A percentile compares a stretch with the other conserved stretches of the same genome.
Evolutionary conservation across 352 stramenopile genomes (phyloP).

Genomic region (Pythium sukuiense): DNA sequence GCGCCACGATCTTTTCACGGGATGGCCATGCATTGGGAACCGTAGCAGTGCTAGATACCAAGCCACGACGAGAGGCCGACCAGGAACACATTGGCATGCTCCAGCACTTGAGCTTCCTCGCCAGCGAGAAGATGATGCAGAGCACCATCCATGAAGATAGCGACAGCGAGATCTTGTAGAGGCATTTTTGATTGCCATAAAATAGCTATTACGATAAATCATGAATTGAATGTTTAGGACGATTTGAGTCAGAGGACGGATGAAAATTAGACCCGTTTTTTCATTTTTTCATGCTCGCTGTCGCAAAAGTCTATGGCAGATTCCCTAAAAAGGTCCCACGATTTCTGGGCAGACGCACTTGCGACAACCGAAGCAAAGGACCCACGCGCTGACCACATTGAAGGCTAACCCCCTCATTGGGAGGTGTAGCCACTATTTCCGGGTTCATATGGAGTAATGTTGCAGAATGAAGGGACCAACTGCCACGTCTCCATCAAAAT

Average conservation of each 20-base stretch:
- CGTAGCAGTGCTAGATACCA: slow-evolving; percentile 84
- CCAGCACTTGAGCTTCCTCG: slow-evolving; percentile 84
- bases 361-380: background rate
- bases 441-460: background rate
- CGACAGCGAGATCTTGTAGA: slow-evolving; percentile 75
- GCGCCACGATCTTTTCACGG: slow-evolving; percentile 78
- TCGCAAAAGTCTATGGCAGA: background rate
- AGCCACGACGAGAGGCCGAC: slow-evolving; percentile 71
- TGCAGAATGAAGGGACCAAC: slow-evolving; percentile 2
- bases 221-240: slow-evolving; percentile 15
- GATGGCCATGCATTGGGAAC: slow-evolving; percentile 80
- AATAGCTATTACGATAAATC: slow-evolving; percentile 19
- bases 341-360: background rate
- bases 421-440: background rate
- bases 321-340: background rate
- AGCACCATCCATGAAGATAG: slow-evolving; percentile 77
- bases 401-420: background rate
- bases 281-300: slow-evolving; percentile 9
- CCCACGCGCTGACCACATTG: background rate
- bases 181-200: background rate
- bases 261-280: slow-evolving; percentile 12
- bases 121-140: slow-evolving; percentile 88
- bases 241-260: slow-evolving; percentile 1
- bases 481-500: background rate
- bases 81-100: slow-evolving; percentile 88